phyloP scores from a whole-genome alignment of 495 filamentous ascomycete genomes.

The Aspergillus bertholletiae region DNA sequence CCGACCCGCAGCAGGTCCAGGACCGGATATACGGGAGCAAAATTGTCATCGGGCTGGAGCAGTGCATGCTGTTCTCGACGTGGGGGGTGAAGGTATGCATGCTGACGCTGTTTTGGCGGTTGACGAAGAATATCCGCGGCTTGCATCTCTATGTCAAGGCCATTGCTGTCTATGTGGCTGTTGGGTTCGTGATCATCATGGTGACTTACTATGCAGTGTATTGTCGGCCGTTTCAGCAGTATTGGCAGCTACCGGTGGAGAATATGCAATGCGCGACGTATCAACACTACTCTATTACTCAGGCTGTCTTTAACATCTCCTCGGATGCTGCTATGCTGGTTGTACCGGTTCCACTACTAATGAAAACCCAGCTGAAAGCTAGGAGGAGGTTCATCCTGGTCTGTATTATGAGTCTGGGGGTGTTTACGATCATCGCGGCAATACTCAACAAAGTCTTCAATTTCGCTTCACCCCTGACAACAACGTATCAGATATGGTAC shows the following conservation, averaged over 20 bases:
- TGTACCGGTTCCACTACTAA: slow-evolving; percentile 57
- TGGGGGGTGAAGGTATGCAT: slow-evolving; percentile 51
- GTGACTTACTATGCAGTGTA: slow-evolving; percentile 61
- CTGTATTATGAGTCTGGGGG: slow-evolving; percentile 49
- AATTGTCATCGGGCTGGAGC: slow-evolving; percentile 49
- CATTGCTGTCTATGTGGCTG: slow-evolving; percentile 48
- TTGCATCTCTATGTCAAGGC: slow-evolving; percentile 47
- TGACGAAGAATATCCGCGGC: slow-evolving; percentile 36
- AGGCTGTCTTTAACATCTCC: slow-evolving; percentile 64
- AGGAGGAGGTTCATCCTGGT: slow-evolving; percentile 51
- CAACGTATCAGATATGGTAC: slow-evolving; percentile 58
- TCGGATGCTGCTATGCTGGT: slow-evolving; percentile 60
- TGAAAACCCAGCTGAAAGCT: slow-evolving; percentile 49
- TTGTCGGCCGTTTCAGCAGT: slow-evolving; percentile 58
- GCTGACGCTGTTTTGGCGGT: slow-evolving; percentile 45
- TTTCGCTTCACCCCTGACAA: slow-evolving; percentile 51
- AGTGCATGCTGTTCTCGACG: slow-evolving; percentile 49
- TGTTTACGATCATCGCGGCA: slow-evolving; percentile 61
- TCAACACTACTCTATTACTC: slow-evolving; percentile 57
- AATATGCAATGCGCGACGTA: slow-evolving; percentile 35
- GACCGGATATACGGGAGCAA: slow-evolving; percentile 49
- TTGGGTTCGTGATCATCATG: slow-evolving; percentile 58
- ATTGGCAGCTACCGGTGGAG: slow-evolving; percentile 52
- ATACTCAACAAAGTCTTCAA: slow-evolving; percentile 66
- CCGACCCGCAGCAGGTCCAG: slow-evolving; percentile 35